phyloP scores from a whole-genome alignment of 345 rosid genomes.

The Clarkia xantiana region DNA sequence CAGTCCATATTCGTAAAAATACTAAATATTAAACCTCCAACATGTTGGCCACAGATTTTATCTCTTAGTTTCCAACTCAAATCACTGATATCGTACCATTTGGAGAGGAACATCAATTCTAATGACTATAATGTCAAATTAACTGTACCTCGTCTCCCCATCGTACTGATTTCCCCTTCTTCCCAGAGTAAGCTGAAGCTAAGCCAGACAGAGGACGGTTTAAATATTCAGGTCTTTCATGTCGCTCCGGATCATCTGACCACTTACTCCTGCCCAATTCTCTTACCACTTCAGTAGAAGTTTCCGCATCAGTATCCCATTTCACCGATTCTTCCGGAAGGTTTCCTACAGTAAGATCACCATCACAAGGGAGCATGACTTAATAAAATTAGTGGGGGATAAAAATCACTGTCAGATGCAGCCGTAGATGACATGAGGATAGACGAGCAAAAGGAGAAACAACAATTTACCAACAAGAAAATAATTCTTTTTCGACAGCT shows the following conservation, averaged over 20 bases:
- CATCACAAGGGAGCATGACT: neutral
- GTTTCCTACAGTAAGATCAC: constrained; percentile 11
- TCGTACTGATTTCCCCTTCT: constrained; percentile 53
- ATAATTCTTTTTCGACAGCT: too few species aligned
- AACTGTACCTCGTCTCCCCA: constrained; percentile 79
- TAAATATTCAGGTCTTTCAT: constrained; percentile 19
- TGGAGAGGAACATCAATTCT: too few species aligned
- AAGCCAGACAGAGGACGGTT: constrained; percentile 35
- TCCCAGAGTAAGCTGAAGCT: constrained; percentile 24
- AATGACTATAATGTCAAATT: neutral
- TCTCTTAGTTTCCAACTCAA: too few species aligned
- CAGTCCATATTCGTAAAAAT: too few species aligned
- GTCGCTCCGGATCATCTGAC: constrained; percentile 63
- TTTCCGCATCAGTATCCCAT: constrained; percentile 39
- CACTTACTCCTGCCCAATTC: constrained; percentile 76
- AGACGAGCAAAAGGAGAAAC: too few species aligned
- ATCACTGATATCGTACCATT: too few species aligned
- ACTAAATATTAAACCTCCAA: too few species aligned
- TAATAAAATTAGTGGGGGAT: too few species aligned
- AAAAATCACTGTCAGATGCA: too few species aligned
- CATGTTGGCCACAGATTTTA: too few species aligned
- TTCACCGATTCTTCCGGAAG: constrained; percentile 19
- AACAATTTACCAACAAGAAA: too few species aligned
- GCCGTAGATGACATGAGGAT: too few species aligned
- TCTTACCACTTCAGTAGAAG: constrained; percentile 30